A percentile compares a stretch with the other conserved stretches of the same genome.
phyloP scores from a whole-genome alignment of 495 filamentous ascomycete genomes.

The Schizothecium vesticola region DNA sequence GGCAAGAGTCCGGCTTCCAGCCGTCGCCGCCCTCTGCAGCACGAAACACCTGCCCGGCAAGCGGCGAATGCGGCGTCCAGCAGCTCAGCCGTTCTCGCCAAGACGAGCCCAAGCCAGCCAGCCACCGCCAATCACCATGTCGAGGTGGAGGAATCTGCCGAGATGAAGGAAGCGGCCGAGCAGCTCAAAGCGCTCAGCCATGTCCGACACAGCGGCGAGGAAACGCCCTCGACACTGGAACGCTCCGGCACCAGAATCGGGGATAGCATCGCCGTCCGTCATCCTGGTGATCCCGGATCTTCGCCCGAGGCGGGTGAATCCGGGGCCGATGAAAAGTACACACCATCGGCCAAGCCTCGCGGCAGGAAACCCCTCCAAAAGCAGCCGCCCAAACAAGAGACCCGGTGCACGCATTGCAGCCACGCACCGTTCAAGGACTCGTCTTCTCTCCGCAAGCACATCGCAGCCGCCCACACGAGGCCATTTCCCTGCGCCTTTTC shows the following conservation, averaged over 20 bases:
- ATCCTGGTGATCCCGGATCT: conserved; percentile 37
- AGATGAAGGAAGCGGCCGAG: conserved; percentile 56
- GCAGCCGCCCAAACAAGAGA: conserved; percentile 48
- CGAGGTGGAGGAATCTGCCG: conserved; percentile 51
- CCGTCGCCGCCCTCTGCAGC: conserved; percentile 23
- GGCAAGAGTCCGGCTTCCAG: not conserved
- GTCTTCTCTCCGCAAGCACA: conserved; percentile 53
- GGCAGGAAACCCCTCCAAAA: conserved; percentile 46
- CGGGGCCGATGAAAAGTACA: conserved; percentile 33
- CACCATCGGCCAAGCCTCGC: conserved; percentile 41
- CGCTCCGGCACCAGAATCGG: conserved; percentile 25
- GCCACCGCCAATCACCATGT: conserved; percentile 33
- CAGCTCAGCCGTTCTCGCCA: conserved; percentile 7
- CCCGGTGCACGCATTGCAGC: conserved; percentile 48
- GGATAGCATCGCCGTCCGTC: conserved; percentile 32
- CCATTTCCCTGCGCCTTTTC: conserved; percentile 82
- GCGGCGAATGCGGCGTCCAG: not conserved
- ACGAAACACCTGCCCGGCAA: conserved; percentile 26
- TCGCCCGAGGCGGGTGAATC: conserved; percentile 37
- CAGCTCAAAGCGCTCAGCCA: conserved; percentile 55
- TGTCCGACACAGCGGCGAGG: conserved; percentile 45
- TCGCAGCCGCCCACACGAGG: conserved; percentile 56
- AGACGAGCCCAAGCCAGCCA: conserved; percentile 11
- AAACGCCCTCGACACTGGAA: conserved; percentile 24
- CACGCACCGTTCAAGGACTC: conserved; percentile 55